Base-by-base conservation (phyloP, 306 rosid species). In the Pyrus betulifolia region DNA sequence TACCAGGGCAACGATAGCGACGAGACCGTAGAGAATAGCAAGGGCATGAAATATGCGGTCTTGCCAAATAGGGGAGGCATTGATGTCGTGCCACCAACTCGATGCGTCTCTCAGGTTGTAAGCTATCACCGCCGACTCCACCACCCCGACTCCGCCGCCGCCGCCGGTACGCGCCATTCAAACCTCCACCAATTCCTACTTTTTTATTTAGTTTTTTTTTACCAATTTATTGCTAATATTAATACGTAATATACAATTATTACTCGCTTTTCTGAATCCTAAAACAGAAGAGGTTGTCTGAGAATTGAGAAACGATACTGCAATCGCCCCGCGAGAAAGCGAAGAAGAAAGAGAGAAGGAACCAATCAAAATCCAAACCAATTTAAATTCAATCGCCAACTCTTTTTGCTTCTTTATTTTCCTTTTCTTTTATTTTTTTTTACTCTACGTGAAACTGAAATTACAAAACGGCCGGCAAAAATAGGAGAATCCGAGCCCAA, bases 61-160 rank as follows among this genome's bases (percentile, higher is more conserved):
- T 82, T 96, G 99, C 98, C 98, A 92, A 10, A 88, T 42, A 38
- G 74, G 84, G 25, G 99, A 96, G 1, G 46, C 55, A 78, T 96
- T 91, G 86, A 96, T 85, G 33, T 88, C 90, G 49, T 82, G 84
- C 99, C 99, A 92, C 98, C 98, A 96, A 80, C 66, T 78, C 30
- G 90, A 80, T 8, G 97, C 82, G 15, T 84, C 87, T 5, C 82
- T 85, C 38, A 91, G 83, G 78, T 78, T 52, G 67, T 83, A 58
- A 22, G 94, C 90, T n/a, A 82, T 67, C 70, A 86, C 87, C 81
- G 82, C 89, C 86, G 86, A 58, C 82, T 76, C 40, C 57, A 23
- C 67, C 65, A 46, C 21, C 84, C n/a, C 68, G 68, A 44, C 57
- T 79, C 82, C 72, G n/a, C 31, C 27, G 60, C 49, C 57, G 60